These are phyloP conservation scores for Agaricus blazei DNA, from an alignment of 768 basidiomycete species.

Conservation along the genomic window DNA sequence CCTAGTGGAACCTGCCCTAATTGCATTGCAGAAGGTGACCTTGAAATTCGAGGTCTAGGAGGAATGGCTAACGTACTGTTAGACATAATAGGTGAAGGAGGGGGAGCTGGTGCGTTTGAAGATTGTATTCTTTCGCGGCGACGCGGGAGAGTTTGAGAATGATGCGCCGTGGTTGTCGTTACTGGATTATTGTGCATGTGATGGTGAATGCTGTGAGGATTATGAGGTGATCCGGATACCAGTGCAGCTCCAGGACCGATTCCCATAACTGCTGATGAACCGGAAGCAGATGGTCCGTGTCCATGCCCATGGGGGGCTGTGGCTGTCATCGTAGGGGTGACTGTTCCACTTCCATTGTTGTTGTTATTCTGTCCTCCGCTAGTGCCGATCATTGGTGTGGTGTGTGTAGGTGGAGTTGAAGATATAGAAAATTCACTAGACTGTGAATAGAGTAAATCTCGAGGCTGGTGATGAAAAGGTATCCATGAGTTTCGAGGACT, in stretches of 20 bases:
- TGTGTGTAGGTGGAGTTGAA: background rate
- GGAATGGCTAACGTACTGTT: conserved; percentile 26
- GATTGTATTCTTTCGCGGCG: conserved; percentile 30
- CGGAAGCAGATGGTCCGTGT: conserved; percentile 3
- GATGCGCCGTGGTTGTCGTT: too few relatives aligned
- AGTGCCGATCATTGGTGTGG: conserved; percentile 12
- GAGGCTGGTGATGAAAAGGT: conserved; percentile 26
- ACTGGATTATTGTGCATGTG: too few relatives aligned
- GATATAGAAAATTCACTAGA: conserved; percentile 1
- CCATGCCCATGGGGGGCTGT: background rate
- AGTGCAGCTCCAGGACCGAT: conserved; percentile 1
- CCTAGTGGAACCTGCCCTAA: conserved; percentile 19
- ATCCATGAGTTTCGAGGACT: conserved; percentile 41
- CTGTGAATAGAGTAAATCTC: conserved; percentile 18
- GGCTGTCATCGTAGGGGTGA: conserved; percentile 1
- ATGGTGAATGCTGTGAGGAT: too few relatives aligned
- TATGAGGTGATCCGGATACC: background rate
- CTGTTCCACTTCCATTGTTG: background rate
- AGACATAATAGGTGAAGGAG: conserved; percentile 35
- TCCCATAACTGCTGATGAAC: background rate
- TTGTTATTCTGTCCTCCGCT: background rate
- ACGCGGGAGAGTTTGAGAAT: background rate
- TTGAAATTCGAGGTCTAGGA: conserved; percentile 44
- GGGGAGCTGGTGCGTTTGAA: conserved; percentile 29
- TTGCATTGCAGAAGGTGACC: conserved; percentile 54